These are phyloP conservation scores for Senna siamea DNA, from an alignment of 306 rosid species.

Conservation along the genomic window DNA sequence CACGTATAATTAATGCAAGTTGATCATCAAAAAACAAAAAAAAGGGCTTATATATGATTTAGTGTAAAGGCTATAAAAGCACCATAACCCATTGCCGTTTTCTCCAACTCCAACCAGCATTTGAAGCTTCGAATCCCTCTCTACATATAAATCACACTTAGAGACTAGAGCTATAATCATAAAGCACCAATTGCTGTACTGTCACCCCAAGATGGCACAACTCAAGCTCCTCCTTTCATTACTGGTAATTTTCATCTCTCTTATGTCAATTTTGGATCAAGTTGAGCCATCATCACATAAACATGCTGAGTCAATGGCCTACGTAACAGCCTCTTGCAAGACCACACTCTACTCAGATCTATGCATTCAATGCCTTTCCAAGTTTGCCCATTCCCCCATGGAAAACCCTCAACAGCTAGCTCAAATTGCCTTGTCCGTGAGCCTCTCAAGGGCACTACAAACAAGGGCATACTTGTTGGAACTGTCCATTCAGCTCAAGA, in stretches of 20 bases:
- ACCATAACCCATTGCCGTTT: conserved; percentile 13
- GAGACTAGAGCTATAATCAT: neutral
- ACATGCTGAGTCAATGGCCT: conserved; percentile 34
- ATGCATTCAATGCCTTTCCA: conserved; percentile 49
- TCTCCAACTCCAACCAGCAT: neutral
- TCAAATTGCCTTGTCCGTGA: conserved; percentile 53
- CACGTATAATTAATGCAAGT: conserved; percentile 40
- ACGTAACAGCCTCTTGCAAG: conserved; percentile 56
- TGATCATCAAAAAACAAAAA: neutral
- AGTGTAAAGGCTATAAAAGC: conserved; percentile 41
- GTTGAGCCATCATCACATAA: conserved; percentile 28
- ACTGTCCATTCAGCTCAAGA: conserved; percentile 41
- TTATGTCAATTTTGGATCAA: conserved; percentile 20
- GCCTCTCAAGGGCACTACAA: conserved; percentile 51
- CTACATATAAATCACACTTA: too few relatives aligned
- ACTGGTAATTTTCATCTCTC: conserved; percentile 23
- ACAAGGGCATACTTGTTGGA: conserved; percentile 50
- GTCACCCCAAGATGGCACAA: conserved; percentile 44
- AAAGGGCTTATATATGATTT: conserved; percentile 26
- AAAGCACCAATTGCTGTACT: neutral
- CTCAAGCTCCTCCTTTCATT: conserved; percentile 22
- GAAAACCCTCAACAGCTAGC: conserved; percentile 50
- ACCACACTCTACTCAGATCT: conserved; percentile 50
- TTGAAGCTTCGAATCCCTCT: conserved; percentile 7
- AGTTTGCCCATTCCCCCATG: conserved; percentile 37